Evolutionary conservation across 768 basidiomycete species (phyloP).

Genomic region (Xerocomellus amylosporus): DNA sequence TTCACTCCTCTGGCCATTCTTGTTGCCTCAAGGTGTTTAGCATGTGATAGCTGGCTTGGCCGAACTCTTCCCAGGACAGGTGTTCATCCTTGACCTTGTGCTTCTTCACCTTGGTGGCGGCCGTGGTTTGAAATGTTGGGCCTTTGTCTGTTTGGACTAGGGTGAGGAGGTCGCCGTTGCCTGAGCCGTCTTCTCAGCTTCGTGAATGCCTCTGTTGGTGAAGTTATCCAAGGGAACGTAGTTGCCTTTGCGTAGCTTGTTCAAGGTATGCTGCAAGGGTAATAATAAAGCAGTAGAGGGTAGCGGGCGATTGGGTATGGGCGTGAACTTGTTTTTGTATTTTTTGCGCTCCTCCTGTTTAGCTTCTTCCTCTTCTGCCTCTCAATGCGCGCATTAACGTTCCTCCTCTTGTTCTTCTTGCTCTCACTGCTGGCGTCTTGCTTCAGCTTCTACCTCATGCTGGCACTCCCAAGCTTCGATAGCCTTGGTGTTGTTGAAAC

Average conservation of each 20-base stretch:
- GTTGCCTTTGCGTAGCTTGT: neutral
- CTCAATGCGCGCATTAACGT: too few species aligned
- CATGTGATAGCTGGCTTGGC: too few species aligned
- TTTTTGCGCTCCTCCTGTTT: neutral
- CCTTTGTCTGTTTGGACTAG: neutral
- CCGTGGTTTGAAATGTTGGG: accelerated
- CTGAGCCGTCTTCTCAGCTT: neutral
- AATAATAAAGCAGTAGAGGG: accelerated
- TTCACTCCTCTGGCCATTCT: too few species aligned
- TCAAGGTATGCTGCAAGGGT: accelerated
- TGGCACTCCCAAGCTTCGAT: neutral
- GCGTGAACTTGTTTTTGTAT: neutral
- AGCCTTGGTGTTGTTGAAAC: neutral
- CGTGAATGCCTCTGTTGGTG: neutral
- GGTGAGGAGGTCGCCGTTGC: neutral
- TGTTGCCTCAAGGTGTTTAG: too few species aligned
- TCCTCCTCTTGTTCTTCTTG: neutral
- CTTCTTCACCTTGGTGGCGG: neutral
- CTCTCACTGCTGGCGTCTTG: accelerated
- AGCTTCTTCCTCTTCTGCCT: neutral
- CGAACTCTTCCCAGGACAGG: neutral
- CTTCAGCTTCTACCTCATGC: accelerated
- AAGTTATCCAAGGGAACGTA: neutral
- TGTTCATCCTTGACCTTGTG: neutral
- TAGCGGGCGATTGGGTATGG: accelerated